Evolutionary conservation across 2,329 filamentous ascomycete species (phyloP), one percentile per base, ranked within the genome.

Genomic region (Pseudogymnoascus sp.): DNA sequence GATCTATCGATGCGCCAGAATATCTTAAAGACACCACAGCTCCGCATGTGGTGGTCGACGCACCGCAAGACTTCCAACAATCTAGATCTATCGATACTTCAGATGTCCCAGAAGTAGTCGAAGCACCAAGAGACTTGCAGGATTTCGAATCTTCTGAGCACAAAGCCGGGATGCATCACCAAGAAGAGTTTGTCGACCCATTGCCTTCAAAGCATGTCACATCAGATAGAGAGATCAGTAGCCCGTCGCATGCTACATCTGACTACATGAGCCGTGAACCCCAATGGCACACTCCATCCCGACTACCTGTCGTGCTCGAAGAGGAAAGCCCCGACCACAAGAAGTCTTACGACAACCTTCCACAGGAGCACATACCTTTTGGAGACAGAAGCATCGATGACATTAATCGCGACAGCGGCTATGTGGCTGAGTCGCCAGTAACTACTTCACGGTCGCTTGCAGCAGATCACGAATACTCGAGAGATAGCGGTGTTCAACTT

Each of bases 401-500:
- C 35, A 33, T 55, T 35, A 80, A 79, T 66, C 73, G 81, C 42
- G 81, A 84, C 66, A 82, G 80, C 64, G 80, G 78, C 0, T 77
- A 82, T 65, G 74, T 74, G 25, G 71, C 77, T 4, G 79, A 76
- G 51, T 80, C 81, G 2, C 77, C 81, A 12, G 74, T 74, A 39
- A 73, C 21, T 38, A 15, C 58, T 17, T 39, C 35, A 31, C 33
- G 29, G 21, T 44, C 29, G 13, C 29, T 36, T 33, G 38, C 58
- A 25, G 31, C 58, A 7, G 60, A 59, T 21, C 29, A 38, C 17
- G 44, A 59, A 44, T 59, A 39, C 29, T 15, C 29, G 17, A 33
- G 42, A 44, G 83, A 86, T 68, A 86, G 84, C 71, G 83, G 81
- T 27, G 79, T 85, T 31, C 80, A 84, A 66, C 74, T 84, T 44